Base-by-base conservation (phyloP, 1,139 yeast species). In the Saccharomyces hybrid region DNA sequence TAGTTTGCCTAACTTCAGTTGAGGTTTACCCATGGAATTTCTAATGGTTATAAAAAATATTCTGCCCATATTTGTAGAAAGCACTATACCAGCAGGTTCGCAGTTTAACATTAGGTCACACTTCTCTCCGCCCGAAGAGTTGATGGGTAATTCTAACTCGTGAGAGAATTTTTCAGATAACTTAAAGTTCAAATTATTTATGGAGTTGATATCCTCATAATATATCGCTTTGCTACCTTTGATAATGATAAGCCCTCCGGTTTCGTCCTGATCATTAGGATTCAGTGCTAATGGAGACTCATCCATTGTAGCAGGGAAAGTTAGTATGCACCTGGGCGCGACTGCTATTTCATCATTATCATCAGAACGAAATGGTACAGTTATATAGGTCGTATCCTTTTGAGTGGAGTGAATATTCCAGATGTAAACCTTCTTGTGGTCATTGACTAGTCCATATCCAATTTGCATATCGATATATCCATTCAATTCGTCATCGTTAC, bases 11-110 rank as follows among this genome's bases (percentile, higher is more conserved):
- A 67, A 58, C 14, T 75, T 69, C 42, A 83, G 68, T 4, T 64
- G 65, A 0, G 90, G 84, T 62, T 82, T 83, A 48, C 95, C 93
- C 49, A 80, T 77, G 51, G 79, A 74, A 67, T 89, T 95, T 59
- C 88, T 77, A 42, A 89, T 73, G 0, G 85, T 75, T 3, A 88
- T 67, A 51, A 87, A 73, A 11, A 85, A 68, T 50, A 85, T 80
- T 57, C 95, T 61, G 44, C 88, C 89, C 62, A 80, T 75, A 5
- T 89, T 81, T 0, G 96, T 88, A 5, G 90, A 80, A 9, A 87
- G 68, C 1, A 85, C 75, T 5, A 89, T 72, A 1, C 96, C 96
- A 2, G 87, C 83, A 0, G 95, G 93, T 60, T 86, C 91, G 14
- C 84, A 77, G 58, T 80, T 81, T 57, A 82, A 80, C 2, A 85